A percentile compares a stretch with the other conserved stretches of the same genome.
These are phyloP conservation scores for Epichloe amarillans DNA, from an alignment of 2,329 filamentous ascomycete genomes.

Conservation along the genomic window DNA sequence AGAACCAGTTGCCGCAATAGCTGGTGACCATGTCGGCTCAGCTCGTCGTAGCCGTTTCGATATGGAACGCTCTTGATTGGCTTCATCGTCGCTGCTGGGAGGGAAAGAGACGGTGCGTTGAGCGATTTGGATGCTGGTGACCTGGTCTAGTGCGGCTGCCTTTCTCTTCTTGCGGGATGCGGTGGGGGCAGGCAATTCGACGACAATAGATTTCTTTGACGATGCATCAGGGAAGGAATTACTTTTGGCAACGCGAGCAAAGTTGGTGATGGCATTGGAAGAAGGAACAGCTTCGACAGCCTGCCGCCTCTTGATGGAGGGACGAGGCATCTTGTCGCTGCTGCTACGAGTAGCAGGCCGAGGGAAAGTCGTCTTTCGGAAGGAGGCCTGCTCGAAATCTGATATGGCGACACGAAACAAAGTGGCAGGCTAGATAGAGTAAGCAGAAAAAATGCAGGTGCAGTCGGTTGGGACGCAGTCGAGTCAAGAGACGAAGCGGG, in stretches of 20 bases:
- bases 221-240: conserved; percentile 14
- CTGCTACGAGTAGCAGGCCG: not conserved
- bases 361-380: not conserved
- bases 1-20: not conserved
- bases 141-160: conserved; percentile 14
- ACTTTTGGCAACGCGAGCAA: conserved; percentile 34
- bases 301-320: conserved; percentile 7
- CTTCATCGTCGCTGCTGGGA: conserved; percentile 21
- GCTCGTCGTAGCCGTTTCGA: conserved; percentile 9
- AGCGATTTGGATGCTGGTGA: conserved; percentile 13
- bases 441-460: not conserved
- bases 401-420: not conserved
- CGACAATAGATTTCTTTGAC: conserved; percentile 20
- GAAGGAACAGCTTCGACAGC: conserved; percentile 6
- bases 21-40: conserved; percentile 8
- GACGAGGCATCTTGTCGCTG: conserved; percentile 2
- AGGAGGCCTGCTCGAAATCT: not conserved
- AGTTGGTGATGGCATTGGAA: conserved; percentile 26
- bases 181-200: conserved; percentile 13
- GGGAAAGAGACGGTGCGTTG: conserved; percentile 19
- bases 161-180: conserved; percentile 27
- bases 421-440: not conserved
- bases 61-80: not conserved
- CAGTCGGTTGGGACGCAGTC: not conserved
- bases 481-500: not conserved